Percentiles rank a stretch among this genome's conserved stretches.
phyloP scores from a whole-genome alignment of 306 rosid species.

The Crotalaria pallida region DNA sequence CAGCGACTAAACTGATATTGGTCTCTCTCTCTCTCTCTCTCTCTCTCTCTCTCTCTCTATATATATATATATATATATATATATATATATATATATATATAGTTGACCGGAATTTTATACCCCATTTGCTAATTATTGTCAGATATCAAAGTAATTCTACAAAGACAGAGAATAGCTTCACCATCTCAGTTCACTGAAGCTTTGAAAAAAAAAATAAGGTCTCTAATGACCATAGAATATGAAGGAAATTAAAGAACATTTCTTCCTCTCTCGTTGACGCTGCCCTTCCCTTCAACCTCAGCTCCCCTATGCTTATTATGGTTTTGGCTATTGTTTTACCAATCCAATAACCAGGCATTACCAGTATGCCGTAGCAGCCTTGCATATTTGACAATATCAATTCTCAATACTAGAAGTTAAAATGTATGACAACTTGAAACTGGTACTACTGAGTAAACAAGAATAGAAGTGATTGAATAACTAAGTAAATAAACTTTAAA shows the following conservation, averaged over 20 bases:
- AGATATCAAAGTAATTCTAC: background rate
- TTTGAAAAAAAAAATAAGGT: background rate
- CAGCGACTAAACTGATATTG: slow-evolving; percentile 12
- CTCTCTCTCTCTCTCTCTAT: too few species aligned
- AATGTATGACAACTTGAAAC: background rate
- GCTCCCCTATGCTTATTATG: background rate
- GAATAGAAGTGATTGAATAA: background rate
- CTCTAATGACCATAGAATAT: background rate
- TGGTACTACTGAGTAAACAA: background rate
- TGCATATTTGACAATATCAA: slow-evolving; percentile 3
- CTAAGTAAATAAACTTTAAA: slow-evolving; percentile 5
- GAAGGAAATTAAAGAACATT: background rate
- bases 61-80: too few species aligned
- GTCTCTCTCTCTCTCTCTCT: too few species aligned
- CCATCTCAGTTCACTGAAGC: background rate
- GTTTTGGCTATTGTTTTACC: background rate
- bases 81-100: background rate
- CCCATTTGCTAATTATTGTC: background rate
- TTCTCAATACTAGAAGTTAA: slow-evolving; percentile 1
- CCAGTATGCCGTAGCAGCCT: slow-evolving; percentile 10
- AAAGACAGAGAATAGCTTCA: background rate
- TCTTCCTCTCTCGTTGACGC: background rate
- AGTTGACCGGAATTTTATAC: background rate
- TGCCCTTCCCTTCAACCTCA: background rate
- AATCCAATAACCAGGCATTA: background rate